Conservation (phyloP, 2,329 filamentous ascomycete genomes). For the Beauveria medogensis region DNA sequence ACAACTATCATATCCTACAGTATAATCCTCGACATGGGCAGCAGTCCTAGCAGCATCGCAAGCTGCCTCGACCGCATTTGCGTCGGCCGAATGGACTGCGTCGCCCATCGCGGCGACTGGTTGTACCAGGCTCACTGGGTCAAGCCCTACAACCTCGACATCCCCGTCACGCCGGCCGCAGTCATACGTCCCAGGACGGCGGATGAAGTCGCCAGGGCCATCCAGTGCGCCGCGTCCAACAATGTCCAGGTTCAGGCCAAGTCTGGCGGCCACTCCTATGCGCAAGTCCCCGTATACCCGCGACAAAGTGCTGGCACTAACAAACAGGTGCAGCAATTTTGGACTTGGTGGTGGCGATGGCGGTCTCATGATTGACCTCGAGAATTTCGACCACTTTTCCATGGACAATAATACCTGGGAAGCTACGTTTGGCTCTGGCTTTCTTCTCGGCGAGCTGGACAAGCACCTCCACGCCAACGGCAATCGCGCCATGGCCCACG, state of each 20-base stretch:
- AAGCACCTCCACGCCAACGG: slow-evolving; percentile 41
- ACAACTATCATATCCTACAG: neutral
- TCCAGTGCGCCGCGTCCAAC: slow-evolving; percentile 46
- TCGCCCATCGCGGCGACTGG: slow-evolving; percentile 34
- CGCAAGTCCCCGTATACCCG: slow-evolving; percentile 27
- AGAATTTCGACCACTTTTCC: slow-evolving; percentile 42
- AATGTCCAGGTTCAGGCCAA: slow-evolving; percentile 50
- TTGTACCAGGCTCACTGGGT: slow-evolving; percentile 43
- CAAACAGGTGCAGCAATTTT: slow-evolving; percentile 23
- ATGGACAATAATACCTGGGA: slow-evolving; percentile 45
- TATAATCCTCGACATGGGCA: slow-evolving; percentile 27
- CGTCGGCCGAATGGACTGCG: slow-evolving; percentile 35
- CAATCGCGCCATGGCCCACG: slow-evolving; percentile 50
- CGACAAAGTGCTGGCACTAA: too few species aligned
- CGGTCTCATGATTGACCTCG: slow-evolving; percentile 45
- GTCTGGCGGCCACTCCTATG: slow-evolving; percentile 59
- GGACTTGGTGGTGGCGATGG: slow-evolving; percentile 43
- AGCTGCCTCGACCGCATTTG: slow-evolving; percentile 38
- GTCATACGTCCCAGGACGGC: slow-evolving; percentile 47
- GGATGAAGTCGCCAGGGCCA: slow-evolving; percentile 46
- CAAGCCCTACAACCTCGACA: slow-evolving; percentile 44
- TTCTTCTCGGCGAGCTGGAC: slow-evolving; percentile 43
- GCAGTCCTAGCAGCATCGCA: slow-evolving; percentile 30
- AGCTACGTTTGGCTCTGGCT: slow-evolving; percentile 48
- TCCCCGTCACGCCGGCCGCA: slow-evolving; percentile 42